Conservation (phyloP, 2,329 filamentous ascomycete species). For the Fusarium ramigenum region DNA sequence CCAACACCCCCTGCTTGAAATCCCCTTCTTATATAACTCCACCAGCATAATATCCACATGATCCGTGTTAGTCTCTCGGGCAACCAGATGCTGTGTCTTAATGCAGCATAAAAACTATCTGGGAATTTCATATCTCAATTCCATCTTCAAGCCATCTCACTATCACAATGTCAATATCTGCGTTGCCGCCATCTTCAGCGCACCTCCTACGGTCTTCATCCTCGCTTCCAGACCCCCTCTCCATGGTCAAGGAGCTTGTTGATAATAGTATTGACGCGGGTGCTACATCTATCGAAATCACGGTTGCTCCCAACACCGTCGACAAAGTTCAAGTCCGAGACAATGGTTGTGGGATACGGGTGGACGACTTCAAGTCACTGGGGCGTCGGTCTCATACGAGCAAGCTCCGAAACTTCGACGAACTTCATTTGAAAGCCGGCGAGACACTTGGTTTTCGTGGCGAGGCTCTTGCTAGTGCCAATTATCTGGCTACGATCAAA, state of each 20-base stretch:
- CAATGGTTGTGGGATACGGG: constrained; percentile 76
- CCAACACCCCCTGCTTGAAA: constrained; percentile 1
- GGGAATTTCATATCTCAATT: constrained; percentile 14
- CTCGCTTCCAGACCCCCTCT: constrained; percentile 66
- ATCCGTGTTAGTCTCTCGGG: constrained; percentile 39
- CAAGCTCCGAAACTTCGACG: constrained; percentile 73
- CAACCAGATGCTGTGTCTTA: constrained; percentile 35
- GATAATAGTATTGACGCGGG: constrained; percentile 80
- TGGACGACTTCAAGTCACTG: constrained; percentile 68
- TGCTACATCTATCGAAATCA: constrained; percentile 72
- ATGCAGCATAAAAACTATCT: constrained; percentile 26
- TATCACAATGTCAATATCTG: constrained; percentile 58
- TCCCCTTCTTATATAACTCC: constrained; percentile 23
- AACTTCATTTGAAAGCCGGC: constrained; percentile 65
- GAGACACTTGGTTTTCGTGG: constrained; percentile 79
- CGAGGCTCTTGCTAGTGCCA: constrained; percentile 74
- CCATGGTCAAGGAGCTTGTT: constrained; percentile 78
- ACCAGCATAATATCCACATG: constrained; percentile 39
- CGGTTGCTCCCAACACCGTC: constrained; percentile 71
- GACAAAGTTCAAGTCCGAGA: constrained; percentile 76
- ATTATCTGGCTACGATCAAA: constrained; percentile 65
- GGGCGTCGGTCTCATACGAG: constrained; percentile 78
- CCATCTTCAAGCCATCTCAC: constrained; percentile 9
- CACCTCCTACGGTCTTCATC: constrained; percentile 69
- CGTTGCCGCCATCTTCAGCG: constrained; percentile 59